Percentiles rank a stretch among this genome's conserved stretches.
Evolutionary conservation across 768 basidiomycete genomes (phyloP).

Genomic region (Leccinum fibrillosum): DNA sequence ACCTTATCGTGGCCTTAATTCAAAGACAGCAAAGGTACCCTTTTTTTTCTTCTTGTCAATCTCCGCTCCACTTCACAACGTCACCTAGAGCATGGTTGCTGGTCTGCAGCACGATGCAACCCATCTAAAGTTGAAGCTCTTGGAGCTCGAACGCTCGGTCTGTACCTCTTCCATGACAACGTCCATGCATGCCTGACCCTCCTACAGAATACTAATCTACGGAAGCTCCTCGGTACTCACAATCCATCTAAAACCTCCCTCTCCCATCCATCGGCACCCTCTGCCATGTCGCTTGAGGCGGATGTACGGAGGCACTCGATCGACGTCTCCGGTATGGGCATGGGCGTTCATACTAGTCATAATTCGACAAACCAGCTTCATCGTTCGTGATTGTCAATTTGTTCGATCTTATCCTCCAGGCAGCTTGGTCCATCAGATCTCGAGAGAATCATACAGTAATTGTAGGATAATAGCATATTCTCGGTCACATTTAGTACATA

Average conservation of each 20-base stretch:
- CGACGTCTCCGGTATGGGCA: conserved; percentile 30
- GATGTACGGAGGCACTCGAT: conserved; percentile 34
- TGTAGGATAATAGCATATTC: conserved; percentile 19
- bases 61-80: not conserved
- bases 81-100: conserved; percentile 63
- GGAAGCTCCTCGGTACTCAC: conserved; percentile 29
- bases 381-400: conserved; percentile 3
- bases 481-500: conserved; percentile 8
- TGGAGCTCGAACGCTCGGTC: conserved; percentile 69
- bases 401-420: not conserved
- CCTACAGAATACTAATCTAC: conserved; percentile 29
- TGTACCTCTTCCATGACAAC: conserved; percentile 2
- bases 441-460: conserved; percentile 13
- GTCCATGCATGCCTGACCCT: not conserved
- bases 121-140: conserved; percentile 55
- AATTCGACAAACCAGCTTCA: conserved; percentile 1
- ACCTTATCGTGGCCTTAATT: conserved; percentile 67
- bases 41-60: not conserved
- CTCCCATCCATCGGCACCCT: conserved; percentile 24
- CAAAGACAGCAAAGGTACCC: conserved; percentile 68
- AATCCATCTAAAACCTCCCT: conserved; percentile 15
- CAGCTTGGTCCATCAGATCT: not conserved
- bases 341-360: conserved; percentile 23
- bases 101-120: conserved; percentile 66
- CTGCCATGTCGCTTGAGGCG: conserved; percentile 29